A percentile compares a stretch with the other conserved stretches of the same genome.
Conservation (phyloP, 2,329 filamentous ascomycete species). For the Trichoderma asperellum region DNA sequence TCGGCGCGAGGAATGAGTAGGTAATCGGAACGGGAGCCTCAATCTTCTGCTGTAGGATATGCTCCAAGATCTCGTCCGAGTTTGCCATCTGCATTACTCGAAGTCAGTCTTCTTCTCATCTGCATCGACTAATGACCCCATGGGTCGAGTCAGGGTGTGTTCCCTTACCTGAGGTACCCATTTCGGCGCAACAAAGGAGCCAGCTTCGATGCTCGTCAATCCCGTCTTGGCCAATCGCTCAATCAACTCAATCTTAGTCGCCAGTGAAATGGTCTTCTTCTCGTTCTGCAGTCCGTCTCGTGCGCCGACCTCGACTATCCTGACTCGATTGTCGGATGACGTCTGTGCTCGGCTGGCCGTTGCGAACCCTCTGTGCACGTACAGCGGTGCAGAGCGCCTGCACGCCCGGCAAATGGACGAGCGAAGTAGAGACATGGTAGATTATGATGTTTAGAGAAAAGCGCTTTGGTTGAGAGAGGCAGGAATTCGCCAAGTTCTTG, state of each 20-base stretch:
- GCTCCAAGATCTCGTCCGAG: constrained; percentile 72
- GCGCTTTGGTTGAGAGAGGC: background rate
- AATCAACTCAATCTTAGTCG: constrained; percentile 78
- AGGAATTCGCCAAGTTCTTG: background rate
- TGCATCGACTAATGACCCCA: background rate
- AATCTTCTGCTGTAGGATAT: constrained; percentile 64
- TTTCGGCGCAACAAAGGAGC: constrained; percentile 81
- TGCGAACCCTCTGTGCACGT: constrained; percentile 44
- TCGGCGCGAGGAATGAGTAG: constrained; percentile 82
- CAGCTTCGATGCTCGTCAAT: constrained; percentile 74
- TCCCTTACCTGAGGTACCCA: constrained; percentile 75
- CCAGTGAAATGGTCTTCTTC: constrained; percentile 69
- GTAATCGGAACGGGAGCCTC: constrained; percentile 61
- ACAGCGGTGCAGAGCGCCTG: constrained; percentile 40
- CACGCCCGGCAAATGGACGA: constrained; percentile 47
- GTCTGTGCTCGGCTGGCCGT: constrained; percentile 42
- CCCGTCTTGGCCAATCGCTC: constrained; percentile 70
- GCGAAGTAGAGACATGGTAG: constrained; percentile 43
- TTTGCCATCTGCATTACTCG: constrained; percentile 68
- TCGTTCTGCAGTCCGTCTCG: constrained; percentile 89
- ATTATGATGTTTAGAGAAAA: background rate
- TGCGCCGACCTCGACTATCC: constrained; percentile 81
- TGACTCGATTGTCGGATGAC: constrained; percentile 51
- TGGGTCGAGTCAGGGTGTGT: no score
- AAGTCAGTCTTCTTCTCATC: constrained; percentile 25